phyloP scores from a whole-genome alignment of 768 basidiomycete genomes.

The Lactarius psammicola region DNA sequence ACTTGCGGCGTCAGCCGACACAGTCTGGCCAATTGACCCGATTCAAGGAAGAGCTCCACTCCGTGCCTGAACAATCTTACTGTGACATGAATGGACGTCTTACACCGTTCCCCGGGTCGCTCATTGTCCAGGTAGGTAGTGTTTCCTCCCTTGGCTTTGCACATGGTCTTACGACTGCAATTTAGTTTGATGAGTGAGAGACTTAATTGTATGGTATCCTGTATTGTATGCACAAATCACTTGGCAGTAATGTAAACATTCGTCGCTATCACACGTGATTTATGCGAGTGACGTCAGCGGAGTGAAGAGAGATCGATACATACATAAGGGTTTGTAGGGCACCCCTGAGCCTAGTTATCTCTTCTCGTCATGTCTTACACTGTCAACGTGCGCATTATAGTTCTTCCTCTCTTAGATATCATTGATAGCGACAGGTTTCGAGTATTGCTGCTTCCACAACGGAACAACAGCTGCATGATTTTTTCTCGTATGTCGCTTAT shows the following conservation, averaged over 20 bases:
- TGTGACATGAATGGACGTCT: slow-evolving; percentile 21
- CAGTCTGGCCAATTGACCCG: slow-evolving; percentile 23
- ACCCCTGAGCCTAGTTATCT: neutral
- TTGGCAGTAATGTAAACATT: neutral
- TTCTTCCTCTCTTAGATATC: no score
- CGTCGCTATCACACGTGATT: slow-evolving; percentile 2
- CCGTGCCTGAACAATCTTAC: slow-evolving; percentile 24
- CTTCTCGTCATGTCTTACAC: slow-evolving; percentile 11
- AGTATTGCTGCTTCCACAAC: slow-evolving; percentile 66
- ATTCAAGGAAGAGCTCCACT: slow-evolving; percentile 4
- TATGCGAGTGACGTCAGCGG: slow-evolving; percentile 10
- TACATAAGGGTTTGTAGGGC: neutral
- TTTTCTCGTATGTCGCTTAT: slow-evolving; percentile 62
- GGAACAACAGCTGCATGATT: slow-evolving; percentile 67
- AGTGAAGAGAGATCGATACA: neutral
- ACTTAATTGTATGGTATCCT: neutral
- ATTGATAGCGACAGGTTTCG: slow-evolving; percentile 52
- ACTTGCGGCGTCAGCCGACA: slow-evolving; percentile 25
- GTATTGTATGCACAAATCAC: neutral
- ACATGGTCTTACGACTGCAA: neutral
- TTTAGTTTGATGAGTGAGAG: slow-evolving; percentile 14
- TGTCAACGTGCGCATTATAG: slow-evolving; percentile 15
- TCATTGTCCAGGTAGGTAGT: slow-evolving; percentile 30
- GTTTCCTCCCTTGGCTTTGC: neutral
- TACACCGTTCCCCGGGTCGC: slow-evolving; percentile 31